These are phyloP conservation scores for Microbotryum saponariae DNA, from an alignment of 1,284 basidiomycete genomes.

Conservation along the genomic window DNA sequence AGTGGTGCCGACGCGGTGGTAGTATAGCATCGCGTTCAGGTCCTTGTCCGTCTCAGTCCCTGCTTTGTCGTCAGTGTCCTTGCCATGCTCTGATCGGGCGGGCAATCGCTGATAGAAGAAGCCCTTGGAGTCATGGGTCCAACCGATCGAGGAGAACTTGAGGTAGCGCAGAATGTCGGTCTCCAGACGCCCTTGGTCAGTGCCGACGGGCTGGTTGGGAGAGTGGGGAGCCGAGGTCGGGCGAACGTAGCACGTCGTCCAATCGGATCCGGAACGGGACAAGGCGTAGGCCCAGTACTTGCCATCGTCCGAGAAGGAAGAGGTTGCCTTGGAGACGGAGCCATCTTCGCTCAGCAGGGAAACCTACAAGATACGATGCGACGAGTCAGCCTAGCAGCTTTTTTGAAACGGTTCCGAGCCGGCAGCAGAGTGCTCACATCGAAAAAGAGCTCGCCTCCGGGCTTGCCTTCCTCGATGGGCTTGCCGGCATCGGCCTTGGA, in stretches of 20 bases:
- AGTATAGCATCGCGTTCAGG: conserved; percentile 61
- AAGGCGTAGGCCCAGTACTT: conserved; percentile 68
- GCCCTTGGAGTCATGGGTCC: conserved; percentile 68
- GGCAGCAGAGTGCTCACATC: conserved; percentile 48
- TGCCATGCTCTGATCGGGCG: conserved; percentile 45
- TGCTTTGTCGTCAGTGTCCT: conserved; percentile 50
- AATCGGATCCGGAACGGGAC: conserved; percentile 69
- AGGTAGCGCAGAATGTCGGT: conserved; percentile 62
- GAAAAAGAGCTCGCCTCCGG: conserved; percentile 61
- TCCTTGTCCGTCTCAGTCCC: conserved; percentile 60
- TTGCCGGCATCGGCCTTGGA: conserved; percentile 50
- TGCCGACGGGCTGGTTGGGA: conserved; percentile 42
- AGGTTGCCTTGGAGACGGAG: conserved; percentile 56
- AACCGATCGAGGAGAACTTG: conserved; percentile 62
- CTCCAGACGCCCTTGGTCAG: conserved; percentile 51
- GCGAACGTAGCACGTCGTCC: conserved; percentile 50
- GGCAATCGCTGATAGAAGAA: conserved; percentile 63
- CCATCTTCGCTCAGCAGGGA: conserved; percentile 66
- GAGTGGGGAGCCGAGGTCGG: conserved; percentile 52
- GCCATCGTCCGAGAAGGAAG: conserved; percentile 58
- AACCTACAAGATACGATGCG: conserved; percentile 44
- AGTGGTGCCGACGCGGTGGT: conserved; percentile 59
- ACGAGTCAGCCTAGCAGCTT: background rate
- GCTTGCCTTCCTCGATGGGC: conserved; percentile 46
- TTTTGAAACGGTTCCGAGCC: background rate